A percentile compares a stretch with the other conserved stretches of the same genome.
These are phyloP conservation scores for Phascolomyces articulosus DNA, from an alignment of 371 early-diverging fungal genomes.

Conservation along the genomic window DNA sequence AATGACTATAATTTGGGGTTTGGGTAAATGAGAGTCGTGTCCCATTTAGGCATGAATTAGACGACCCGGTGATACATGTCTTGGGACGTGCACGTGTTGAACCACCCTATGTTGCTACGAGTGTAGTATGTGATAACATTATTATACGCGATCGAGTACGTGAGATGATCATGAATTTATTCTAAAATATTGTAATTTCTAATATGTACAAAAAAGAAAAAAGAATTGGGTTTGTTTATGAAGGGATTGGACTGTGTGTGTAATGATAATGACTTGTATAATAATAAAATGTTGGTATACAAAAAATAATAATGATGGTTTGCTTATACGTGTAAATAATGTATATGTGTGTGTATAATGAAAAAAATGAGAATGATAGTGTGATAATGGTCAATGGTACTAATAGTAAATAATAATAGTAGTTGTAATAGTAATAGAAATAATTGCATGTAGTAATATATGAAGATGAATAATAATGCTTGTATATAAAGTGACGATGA, in stretches of 20 bases:
- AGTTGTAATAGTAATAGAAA: too few relatives aligned
- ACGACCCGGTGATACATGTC: conserved; percentile 56
- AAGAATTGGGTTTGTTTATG: background rate
- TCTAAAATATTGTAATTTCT: background rate
- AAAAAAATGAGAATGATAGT: too few relatives aligned
- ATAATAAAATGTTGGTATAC: background rate
- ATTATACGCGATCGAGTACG: conserved; percentile 59
- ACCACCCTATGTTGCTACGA: conserved; percentile 56
- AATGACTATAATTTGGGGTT: too few relatives aligned
- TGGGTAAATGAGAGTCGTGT: conserved; percentile 42
- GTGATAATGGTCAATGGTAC: too few relatives aligned
- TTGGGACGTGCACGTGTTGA: conserved; percentile 58
- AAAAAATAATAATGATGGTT: background rate
- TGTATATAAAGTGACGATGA: too few relatives aligned
- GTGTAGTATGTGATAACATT: conserved; percentile 51
- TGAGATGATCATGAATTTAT: conserved; percentile 45
- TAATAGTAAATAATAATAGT: too few relatives aligned
- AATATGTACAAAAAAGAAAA: conserved; percentile 3
- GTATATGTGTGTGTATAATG: too few relatives aligned
- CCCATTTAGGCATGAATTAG: conserved; percentile 37
- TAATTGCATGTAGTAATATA: background rate
- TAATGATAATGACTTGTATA: background rate
- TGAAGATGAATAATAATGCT: too few relatives aligned
- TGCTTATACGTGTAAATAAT: too few relatives aligned
- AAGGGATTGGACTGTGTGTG: background rate